phyloP scores from a whole-genome alignment of 345 rosid species.

The Gossypium mustelinum region DNA sequence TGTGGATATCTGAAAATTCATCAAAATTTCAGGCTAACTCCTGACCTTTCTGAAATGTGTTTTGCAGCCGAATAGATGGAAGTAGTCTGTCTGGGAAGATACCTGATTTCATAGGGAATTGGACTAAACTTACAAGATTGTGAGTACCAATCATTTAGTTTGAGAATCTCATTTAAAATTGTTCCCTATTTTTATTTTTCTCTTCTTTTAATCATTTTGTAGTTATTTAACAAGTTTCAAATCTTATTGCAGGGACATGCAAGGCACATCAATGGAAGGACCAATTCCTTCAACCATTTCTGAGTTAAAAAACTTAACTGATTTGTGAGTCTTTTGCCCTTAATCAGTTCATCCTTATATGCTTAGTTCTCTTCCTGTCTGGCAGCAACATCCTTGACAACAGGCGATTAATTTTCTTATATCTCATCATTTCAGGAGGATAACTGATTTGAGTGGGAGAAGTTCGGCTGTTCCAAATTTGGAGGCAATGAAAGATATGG shows the following conservation, averaged over 20 bases:
- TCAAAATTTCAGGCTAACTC: background rate
- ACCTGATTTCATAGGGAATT: slow-evolving; percentile 76
- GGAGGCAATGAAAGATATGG: slow-evolving; percentile 14
- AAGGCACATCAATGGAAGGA: slow-evolving; percentile 84
- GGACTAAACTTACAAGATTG: slow-evolving; percentile 61
- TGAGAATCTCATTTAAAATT: background rate
- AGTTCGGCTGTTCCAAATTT: slow-evolving; percentile 51
- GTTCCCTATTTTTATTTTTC: background rate
- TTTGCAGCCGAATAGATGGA: slow-evolving; percentile 76
- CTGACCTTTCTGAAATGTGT: background rate
- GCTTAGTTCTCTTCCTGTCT: background rate
- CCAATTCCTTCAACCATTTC: slow-evolving; percentile 76
- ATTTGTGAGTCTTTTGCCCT: slow-evolving; percentile 47
- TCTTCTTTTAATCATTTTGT: background rate
- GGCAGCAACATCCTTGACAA: background rate
- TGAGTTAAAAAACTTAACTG: slow-evolving; percentile 37
- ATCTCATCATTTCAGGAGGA: slow-evolving; percentile 42
- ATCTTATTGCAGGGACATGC: slow-evolving; percentile 51
- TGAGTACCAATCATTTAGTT: slow-evolving; percentile 31
- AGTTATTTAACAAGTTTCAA: background rate
- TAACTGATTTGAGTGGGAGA: slow-evolving; percentile 58
- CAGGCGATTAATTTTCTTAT: background rate
- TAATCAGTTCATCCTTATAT: background rate
- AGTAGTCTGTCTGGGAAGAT: slow-evolving; percentile 63
- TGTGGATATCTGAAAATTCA: background rate